Percentiles rank a stretch among this genome's conserved stretches.
Evolutionary conservation across 2,329 filamentous ascomycete genomes (phyloP).

Genomic region (Camillea tinctor): DNA sequence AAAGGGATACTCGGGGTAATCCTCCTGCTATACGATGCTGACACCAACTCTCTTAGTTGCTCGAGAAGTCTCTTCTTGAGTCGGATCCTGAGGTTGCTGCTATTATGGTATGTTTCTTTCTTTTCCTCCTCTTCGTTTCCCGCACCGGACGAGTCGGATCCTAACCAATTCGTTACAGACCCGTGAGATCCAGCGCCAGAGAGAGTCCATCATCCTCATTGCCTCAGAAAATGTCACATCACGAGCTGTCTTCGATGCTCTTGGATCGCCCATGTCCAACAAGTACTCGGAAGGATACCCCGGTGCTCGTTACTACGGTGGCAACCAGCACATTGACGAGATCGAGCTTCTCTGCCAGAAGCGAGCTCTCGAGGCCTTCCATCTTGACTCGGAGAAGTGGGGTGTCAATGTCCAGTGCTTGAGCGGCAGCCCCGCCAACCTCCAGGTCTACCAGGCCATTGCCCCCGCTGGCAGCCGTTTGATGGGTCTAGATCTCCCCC

Average conservation of each 20-base stretch:
- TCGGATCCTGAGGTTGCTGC: constrained; percentile 90
- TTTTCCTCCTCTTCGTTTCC: not conserved
- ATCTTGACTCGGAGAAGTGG: constrained; percentile 85
- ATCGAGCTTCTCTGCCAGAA: constrained; percentile 94
- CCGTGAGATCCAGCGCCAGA: constrained; percentile 93
- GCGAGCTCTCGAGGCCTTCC: constrained; percentile 88
- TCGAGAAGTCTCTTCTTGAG: constrained; percentile 91
- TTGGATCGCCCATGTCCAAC: constrained; percentile 94
- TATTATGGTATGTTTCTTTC: constrained; percentile 75
- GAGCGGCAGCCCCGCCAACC: constrained; percentile 90
- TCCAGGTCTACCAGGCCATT: constrained; percentile 97
- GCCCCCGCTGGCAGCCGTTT: constrained; percentile 94
- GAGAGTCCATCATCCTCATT: constrained; percentile 97
- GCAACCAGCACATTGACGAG: constrained; percentile 97
- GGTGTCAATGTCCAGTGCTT: constrained; percentile 98
- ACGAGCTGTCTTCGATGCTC: constrained; percentile 94
- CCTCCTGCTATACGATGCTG: constrained; percentile 28
- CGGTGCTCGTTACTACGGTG: constrained; percentile 97
- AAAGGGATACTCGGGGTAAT: not conserved
- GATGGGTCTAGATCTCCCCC: constrained; percentile 94
- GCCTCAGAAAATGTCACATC: constrained; percentile 99
- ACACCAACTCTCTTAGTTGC: constrained; percentile 61
- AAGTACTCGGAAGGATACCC: constrained; percentile 99
- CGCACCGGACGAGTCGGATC: not conserved
- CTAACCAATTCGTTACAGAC: constrained; percentile 51